Percentiles rank a stretch among this genome's conserved stretches.
phyloP scores from a whole-genome alignment of 2,329 filamentous ascomycete species.

The Aspergillus carbonarius region DNA sequence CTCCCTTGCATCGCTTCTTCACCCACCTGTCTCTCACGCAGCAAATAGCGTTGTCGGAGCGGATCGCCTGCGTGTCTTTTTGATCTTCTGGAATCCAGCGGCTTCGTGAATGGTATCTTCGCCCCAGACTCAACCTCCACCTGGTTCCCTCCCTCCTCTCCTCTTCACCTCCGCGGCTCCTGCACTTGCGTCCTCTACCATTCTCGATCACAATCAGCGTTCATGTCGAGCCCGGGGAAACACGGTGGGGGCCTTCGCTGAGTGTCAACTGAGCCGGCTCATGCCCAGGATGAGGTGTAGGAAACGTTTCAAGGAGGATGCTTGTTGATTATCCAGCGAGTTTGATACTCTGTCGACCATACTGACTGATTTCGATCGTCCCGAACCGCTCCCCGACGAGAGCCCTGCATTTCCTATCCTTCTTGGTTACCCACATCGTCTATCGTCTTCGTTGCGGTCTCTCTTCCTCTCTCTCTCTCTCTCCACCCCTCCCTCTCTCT shows the following conservation, averaged over 20 bases:
- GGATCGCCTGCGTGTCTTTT: constrained; percentile 20
- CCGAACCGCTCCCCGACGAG: constrained; percentile 13
- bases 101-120: constrained; percentile 18
- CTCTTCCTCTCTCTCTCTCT: neutral
- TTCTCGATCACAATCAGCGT: constrained; percentile 22
- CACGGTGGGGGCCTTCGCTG: constrained; percentile 31
- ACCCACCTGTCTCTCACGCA: constrained; percentile 10
- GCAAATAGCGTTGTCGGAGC: constrained; percentile 16
- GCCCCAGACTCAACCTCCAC: constrained; percentile 9
- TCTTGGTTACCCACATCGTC: constrained; percentile 3
- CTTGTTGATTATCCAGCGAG: constrained; percentile 36
- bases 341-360: constrained; percentile 25
- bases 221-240: constrained; percentile 27
- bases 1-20: constrained; percentile 25
- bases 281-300: constrained; percentile 46
- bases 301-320: constrained; percentile 45
- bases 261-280: constrained; percentile 23
- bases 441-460: constrained; percentile 1
- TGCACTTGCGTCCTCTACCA: constrained; percentile 17
- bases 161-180: constrained; percentile 3
- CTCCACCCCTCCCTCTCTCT: neutral
- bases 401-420: constrained; percentile 13
- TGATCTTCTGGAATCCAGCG: constrained; percentile 18
- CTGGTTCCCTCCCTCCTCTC: constrained; percentile 6
- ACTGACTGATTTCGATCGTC: constrained; percentile 19